These are phyloP conservation scores for Xylariaceae sp. DNA, from an alignment of 2,329 filamentous ascomycete genomes.

Conservation along the genomic window DNA sequence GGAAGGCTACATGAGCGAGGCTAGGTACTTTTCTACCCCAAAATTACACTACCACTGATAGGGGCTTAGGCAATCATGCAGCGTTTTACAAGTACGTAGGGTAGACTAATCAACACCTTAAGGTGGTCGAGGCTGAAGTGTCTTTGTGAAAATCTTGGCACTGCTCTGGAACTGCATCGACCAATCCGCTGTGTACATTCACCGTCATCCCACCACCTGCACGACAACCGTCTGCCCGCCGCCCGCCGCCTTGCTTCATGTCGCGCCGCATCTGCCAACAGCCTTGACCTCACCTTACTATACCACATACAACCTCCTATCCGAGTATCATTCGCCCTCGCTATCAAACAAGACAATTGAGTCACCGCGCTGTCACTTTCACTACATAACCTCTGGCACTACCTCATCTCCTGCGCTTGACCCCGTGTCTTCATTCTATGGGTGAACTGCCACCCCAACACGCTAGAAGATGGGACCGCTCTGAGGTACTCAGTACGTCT, in stretches of 20 bases:
- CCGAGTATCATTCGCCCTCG: slow-evolving; percentile 4
- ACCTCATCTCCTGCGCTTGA: slow-evolving; percentile 2
- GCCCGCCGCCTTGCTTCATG: slow-evolving; percentile 20
- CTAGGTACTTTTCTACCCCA: too few relatives aligned
- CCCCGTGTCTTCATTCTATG: slow-evolving; percentile 30
- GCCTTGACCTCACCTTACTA: background rate
- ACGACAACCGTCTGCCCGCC: slow-evolving; percentile 18
- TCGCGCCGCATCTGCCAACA: slow-evolving; percentile 15
- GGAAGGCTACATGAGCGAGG: too few relatives aligned
- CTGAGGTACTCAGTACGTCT: slow-evolving; percentile 38
- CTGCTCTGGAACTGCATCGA: slow-evolving; percentile 17
- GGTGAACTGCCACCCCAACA: slow-evolving; percentile 35
- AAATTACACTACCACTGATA: too few relatives aligned
- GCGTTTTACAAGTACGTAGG: too few relatives aligned
- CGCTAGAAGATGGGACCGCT: slow-evolving; percentile 41
- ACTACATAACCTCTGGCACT: background rate
- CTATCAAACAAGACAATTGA: slow-evolving; percentile 17
- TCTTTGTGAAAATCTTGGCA: slow-evolving; percentile 13
- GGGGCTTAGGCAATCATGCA: too few relatives aligned
- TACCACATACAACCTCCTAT: slow-evolving; percentile 1
- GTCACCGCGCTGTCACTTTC: background rate
- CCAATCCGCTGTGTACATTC: slow-evolving; percentile 19
- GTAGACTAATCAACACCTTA: too few relatives aligned
- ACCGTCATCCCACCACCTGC: slow-evolving; percentile 26
- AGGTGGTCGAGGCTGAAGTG: too few relatives aligned